These are phyloP conservation scores for Metschnikowia cerradonensis DNA, from an alignment of 805 yeast species.

Conservation along the genomic window DNA sequence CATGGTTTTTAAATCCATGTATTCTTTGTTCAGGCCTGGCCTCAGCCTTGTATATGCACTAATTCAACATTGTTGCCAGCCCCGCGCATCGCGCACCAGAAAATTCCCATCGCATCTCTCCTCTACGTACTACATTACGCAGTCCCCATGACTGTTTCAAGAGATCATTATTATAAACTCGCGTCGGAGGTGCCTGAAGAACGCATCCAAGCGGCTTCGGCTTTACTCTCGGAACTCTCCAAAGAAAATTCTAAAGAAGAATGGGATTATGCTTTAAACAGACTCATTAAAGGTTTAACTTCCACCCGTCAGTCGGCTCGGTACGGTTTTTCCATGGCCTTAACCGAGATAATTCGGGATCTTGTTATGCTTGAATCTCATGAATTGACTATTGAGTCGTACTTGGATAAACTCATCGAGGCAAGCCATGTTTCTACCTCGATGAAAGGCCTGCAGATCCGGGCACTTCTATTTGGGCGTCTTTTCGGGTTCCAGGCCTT, in stretches of 20 bases:
- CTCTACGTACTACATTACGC: not conserved
- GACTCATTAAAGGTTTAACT: slow-evolving; percentile 76
- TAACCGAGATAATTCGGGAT: slow-evolving; percentile 58
- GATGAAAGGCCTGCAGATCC: slow-evolving; percentile 76
- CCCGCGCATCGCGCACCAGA: slow-evolving; percentile 1
- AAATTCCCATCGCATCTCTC: slow-evolving; percentile 5
- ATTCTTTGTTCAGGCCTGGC: too few relatives aligned
- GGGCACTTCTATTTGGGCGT: slow-evolving; percentile 76
- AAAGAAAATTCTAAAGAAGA: slow-evolving; percentile 45
- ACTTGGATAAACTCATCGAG: slow-evolving; percentile 36
- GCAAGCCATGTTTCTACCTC: slow-evolving; percentile 31
- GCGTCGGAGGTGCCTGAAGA: slow-evolving; percentile 75
- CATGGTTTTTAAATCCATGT: too few relatives aligned
- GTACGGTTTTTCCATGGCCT: slow-evolving; percentile 82
- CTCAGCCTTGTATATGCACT: slow-evolving; percentile 2
- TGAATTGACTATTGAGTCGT: slow-evolving; percentile 30
- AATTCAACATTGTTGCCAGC: slow-evolving; percentile 19
- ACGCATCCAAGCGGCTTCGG: slow-evolving; percentile 67
- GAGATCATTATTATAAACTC: slow-evolving; percentile 71
- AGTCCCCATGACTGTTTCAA: slow-evolving; percentile 47
- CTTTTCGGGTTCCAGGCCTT: slow-evolving; percentile 80
- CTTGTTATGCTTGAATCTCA: slow-evolving; percentile 28
- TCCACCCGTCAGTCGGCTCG: slow-evolving; percentile 83
- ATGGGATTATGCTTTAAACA: slow-evolving; percentile 76
- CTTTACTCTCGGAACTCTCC: slow-evolving; percentile 57